These are phyloP conservation scores for Collybia nuda DNA, from an alignment of 768 basidiomycete genomes.

Conservation along the genomic window DNA sequence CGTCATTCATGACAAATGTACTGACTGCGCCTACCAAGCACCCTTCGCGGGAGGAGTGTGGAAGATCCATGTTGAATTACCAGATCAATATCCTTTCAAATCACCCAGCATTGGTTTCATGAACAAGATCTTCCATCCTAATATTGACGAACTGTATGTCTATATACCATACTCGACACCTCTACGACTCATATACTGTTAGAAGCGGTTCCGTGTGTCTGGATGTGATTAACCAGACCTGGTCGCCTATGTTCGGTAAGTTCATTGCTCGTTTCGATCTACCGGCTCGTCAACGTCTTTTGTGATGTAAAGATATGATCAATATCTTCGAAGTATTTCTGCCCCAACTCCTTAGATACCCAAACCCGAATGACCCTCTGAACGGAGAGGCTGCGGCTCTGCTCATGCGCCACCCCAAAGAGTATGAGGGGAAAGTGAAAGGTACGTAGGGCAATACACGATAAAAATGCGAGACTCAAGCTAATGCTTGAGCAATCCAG, in stretches of 20 bases:
- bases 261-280: slow-evolving; percentile 10
- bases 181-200: slow-evolving; percentile 11
- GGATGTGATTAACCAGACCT: slow-evolving; percentile 98
- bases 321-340: slow-evolving; percentile 99
- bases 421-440: slow-evolving; percentile 93
- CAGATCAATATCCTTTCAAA: slow-evolving; percentile 98
- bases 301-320: slow-evolving; percentile 77
- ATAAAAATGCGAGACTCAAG: neutral
- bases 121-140: slow-evolving; percentile 99
- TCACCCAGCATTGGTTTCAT: slow-evolving; percentile 99
- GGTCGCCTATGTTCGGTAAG: slow-evolving; percentile 99
- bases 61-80: slow-evolving; percentile 99
- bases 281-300: neutral
- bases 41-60: slow-evolving; percentile 97
- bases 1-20: neutral
- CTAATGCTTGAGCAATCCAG: slow-evolving; percentile 35
- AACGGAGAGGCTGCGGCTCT: slow-evolving; percentile 98
- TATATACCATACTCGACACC: neutral
- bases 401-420: slow-evolving; percentile 95
- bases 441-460: slow-evolving; percentile 41
- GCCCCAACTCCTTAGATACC: slow-evolving; percentile 94
- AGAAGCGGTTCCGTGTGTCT: slow-evolving; percentile 98
- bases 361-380: slow-evolving; percentile 96
- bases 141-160: slow-evolving; percentile 97
- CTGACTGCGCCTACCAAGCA: slow-evolving; percentile 47